phyloP scores from a whole-genome alignment of 2,329 filamentous ascomycete species.

The Alternaria sp. region DNA sequence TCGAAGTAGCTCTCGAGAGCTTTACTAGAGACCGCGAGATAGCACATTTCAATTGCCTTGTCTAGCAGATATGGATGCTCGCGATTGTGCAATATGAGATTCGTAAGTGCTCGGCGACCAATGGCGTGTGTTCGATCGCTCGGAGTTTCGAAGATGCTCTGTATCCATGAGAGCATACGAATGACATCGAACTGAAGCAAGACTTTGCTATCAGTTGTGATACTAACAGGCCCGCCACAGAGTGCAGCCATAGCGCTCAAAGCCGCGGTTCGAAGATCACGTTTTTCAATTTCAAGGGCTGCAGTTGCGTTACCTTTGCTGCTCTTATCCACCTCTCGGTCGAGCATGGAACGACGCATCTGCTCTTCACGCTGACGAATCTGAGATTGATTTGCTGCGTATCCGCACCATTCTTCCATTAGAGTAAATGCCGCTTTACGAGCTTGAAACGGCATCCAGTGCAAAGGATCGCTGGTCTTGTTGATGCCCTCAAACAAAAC shows the following conservation, averaged over 20 bases:
- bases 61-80: constrained; percentile 87
- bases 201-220: constrained; percentile 88
- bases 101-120: constrained; percentile 85
- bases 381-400: constrained; percentile 87
- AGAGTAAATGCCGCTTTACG: constrained; percentile 93
- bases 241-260: constrained; percentile 95
- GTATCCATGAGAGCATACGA: constrained; percentile 94
- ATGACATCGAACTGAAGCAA: constrained; percentile 90
- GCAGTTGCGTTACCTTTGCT: constrained; percentile 83
- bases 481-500: constrained; percentile 93
- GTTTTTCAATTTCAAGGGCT: constrained; percentile 96
- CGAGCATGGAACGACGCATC: constrained; percentile 85
- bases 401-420: constrained; percentile 99
- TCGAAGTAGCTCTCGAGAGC: constrained; percentile 95
- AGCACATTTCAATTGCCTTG: constrained; percentile 91
- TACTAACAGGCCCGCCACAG: constrained; percentile 82
- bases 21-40: constrained; percentile 80
- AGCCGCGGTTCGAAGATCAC: constrained; percentile 87
- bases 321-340: constrained; percentile 75
- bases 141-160: constrained; percentile 89
- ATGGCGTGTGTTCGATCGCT: constrained; percentile 94
- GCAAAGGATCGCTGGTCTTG: constrained; percentile 80
- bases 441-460: constrained; percentile 98
- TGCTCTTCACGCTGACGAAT: constrained; percentile 84
- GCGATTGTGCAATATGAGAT: constrained; percentile 88